These are phyloP conservation scores for Lichenothelia convexa DNA, from an alignment of 495 filamentous ascomycete genomes.

Conservation along the genomic window DNA sequence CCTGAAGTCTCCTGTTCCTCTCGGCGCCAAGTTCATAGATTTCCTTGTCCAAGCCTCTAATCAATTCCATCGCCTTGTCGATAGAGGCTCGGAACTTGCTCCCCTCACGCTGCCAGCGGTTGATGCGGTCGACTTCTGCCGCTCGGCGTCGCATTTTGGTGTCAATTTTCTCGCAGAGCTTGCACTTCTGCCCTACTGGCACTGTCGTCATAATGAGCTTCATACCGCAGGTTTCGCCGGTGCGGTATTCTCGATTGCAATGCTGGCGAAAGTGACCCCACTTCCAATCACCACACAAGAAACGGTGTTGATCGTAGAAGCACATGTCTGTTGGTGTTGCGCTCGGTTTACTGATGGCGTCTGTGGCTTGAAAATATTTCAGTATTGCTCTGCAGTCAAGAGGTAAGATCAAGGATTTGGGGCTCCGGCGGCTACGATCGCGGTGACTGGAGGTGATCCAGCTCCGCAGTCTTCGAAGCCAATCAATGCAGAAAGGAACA, in stretches of 20 bases:
- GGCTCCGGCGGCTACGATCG: neutral
- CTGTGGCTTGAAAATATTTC: neutral
- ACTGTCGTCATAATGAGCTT: slow-evolving; percentile 64
- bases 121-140: slow-evolving; percentile 60
- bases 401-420: neutral
- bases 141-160: slow-evolving; percentile 62
- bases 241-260: slow-evolving; percentile 92
- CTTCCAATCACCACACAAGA: slow-evolving; percentile 74
- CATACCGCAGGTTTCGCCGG: slow-evolving; percentile 94
- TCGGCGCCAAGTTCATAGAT: slow-evolving; percentile 36
- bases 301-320: slow-evolving; percentile 44
- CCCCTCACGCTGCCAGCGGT: slow-evolving; percentile 57
- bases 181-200: slow-evolving; percentile 43
- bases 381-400: neutral
- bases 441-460: neutral
- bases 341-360: slow-evolving; percentile 28
- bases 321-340: slow-evolving; percentile 31
- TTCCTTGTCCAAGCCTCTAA: slow-evolving; percentile 41
- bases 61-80: slow-evolving; percentile 49
- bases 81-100: slow-evolving; percentile 59
- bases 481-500: neutral
- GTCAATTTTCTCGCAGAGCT: slow-evolving; percentile 77
- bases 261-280: slow-evolving; percentile 92
- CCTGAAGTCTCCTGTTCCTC: slow-evolving; percentile 26
- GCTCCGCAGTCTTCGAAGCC: neutral